Conservation (phyloP, 148 eudicot species). For the Talinum fruticosum region DNA sequence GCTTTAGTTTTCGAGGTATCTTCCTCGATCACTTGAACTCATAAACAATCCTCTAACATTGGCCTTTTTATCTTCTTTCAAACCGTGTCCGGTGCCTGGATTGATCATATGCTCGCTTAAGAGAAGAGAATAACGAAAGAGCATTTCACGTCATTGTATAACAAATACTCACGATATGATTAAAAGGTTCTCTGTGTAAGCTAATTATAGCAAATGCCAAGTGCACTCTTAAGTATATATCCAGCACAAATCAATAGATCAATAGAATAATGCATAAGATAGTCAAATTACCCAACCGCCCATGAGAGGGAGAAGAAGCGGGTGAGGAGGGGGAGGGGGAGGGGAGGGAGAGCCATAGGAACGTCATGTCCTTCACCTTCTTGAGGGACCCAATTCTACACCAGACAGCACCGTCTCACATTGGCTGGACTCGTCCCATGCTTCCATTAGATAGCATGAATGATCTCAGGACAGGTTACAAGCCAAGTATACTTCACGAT, state of each 20-base stretch:
- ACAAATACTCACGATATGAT: too few species aligned
- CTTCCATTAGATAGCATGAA: background rate
- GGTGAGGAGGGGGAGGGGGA: too few species aligned
- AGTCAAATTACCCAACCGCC: background rate
- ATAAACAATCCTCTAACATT: too few species aligned
- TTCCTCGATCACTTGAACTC: too few species aligned
- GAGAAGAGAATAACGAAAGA: too few species aligned
- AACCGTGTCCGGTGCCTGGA: too few species aligned
- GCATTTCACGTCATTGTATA: too few species aligned
- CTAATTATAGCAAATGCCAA: background rate
- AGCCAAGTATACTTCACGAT: background rate
- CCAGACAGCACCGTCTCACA: background rate
- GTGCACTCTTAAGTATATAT: background rate
- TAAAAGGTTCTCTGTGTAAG: background rate
- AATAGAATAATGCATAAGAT: conserved; percentile 1
- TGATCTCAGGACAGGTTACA: conserved; percentile 1
- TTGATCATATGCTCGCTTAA: too few species aligned
- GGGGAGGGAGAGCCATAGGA: background rate
- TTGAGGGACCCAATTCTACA: background rate
- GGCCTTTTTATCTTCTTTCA: too few species aligned
- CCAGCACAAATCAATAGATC: background rate
- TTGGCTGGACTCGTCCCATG: background rate
- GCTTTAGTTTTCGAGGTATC: too few species aligned
- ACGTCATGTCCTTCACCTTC: background rate
- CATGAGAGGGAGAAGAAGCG: background rate